phyloP scores from a whole-genome alignment of 768 basidiomycete species.

The Tulasnella sp. region DNA sequence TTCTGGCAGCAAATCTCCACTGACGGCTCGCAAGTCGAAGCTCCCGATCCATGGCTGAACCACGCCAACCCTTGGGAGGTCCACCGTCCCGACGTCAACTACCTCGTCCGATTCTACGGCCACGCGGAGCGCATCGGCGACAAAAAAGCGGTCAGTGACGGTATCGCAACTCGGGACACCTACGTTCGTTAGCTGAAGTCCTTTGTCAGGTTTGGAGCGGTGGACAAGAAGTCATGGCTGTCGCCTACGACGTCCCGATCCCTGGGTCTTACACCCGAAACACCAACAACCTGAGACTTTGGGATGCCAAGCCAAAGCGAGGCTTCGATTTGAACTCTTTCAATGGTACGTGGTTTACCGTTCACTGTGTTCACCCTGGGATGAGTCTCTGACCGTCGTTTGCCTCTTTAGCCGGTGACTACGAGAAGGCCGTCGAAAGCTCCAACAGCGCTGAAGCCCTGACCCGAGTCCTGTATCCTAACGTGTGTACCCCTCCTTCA shows the following conservation, averaged over 20 bases:
- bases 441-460: conserved; percentile 88
- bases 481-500: conserved; percentile 36
- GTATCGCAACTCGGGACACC: neutral
- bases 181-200: conserved; percentile 1
- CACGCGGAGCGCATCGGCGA: conserved; percentile 53
- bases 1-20: conserved; percentile 88
- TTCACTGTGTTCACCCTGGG: neutral
- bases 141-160: conserved; percentile 20
- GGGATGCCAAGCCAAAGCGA: conserved; percentile 57
- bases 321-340: conserved; percentile 92
- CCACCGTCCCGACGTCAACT: conserved; percentile 70
- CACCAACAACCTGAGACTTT: conserved; percentile 71
- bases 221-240: conserved; percentile 86
- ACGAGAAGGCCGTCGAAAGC: conserved; percentile 77
- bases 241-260: conserved; percentile 92
- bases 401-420: conserved; percentile 65
- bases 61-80: conserved; percentile 75
- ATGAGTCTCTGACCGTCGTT: neutral
- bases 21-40: conserved; percentile 64
- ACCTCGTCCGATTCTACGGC: conserved; percentile 85
- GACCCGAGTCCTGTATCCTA: conserved; percentile 91
- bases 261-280: conserved; percentile 72
- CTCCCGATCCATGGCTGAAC: conserved; percentile 87
- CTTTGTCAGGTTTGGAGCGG: conserved; percentile 38
- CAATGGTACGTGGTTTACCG: conserved; percentile 50